A percentile compares a stretch with the other conserved stretches of the same genome.
phyloP scores from a whole-genome alignment of 305 asterid genomes.

The Plantago coronopus region DNA sequence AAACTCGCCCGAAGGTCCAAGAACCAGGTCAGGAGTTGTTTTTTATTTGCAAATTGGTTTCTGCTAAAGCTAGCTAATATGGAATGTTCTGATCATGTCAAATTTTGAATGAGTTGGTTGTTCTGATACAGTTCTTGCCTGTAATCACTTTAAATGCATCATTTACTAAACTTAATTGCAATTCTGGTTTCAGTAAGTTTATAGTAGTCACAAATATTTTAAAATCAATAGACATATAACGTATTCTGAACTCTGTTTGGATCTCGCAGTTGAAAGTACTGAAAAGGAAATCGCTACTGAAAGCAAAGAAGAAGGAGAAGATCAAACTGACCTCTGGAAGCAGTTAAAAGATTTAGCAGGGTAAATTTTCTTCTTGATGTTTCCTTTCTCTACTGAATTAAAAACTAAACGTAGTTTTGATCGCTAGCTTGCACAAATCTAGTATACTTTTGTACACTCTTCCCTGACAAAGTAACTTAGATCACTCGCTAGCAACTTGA shows the following conservation, averaged over 20 bases:
- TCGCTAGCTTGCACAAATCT: not conserved
- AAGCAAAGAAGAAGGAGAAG: slow-evolving; percentile 48
- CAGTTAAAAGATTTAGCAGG: slow-evolving; percentile 76
- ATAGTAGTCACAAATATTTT: too few species aligned
- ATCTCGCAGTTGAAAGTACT: slow-evolving; percentile 47
- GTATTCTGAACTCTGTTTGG: slow-evolving; percentile 15
- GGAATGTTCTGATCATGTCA: not conserved
- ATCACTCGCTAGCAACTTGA: too few species aligned
- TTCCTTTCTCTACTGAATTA: not conserved
- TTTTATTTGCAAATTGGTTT: too few species aligned
- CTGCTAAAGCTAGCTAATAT: too few species aligned
- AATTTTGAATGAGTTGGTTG: not conserved
- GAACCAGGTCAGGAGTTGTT: slow-evolving; percentile 45
- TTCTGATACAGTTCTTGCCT: too few species aligned
- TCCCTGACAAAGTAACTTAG: too few species aligned
- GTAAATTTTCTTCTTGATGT: slow-evolving; percentile 38
- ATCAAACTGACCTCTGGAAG: slow-evolving; percentile 65
- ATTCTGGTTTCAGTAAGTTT: not conserved
- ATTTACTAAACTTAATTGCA: not conserved
- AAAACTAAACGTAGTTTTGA: not conserved
- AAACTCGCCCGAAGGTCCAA: slow-evolving; percentile 59
- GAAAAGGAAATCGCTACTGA: slow-evolving; percentile 43
- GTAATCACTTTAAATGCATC: too few species aligned
- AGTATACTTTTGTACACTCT: too few species aligned
- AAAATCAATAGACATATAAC: too few species aligned